A percentile compares a stretch with the other conserved stretches of the same genome.
These are phyloP conservation scores for Amauroascus verrucosus DNA, from an alignment of 2,329 filamentous ascomycete genomes.

Conservation along the genomic window DNA sequence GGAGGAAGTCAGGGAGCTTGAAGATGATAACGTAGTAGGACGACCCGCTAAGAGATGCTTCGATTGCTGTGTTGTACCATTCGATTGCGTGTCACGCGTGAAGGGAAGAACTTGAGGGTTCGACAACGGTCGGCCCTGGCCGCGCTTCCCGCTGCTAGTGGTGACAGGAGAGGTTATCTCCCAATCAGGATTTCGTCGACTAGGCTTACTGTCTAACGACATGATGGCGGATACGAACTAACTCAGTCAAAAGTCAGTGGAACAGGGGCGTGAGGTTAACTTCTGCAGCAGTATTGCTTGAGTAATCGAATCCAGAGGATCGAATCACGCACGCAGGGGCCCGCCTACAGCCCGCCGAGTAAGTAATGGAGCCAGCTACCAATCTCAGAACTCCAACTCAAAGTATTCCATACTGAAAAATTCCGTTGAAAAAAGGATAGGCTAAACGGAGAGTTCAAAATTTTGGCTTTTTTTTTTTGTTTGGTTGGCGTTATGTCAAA, in stretches of 20 bases:
- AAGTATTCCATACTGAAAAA: not conserved
- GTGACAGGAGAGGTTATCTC: conserved; percentile 5
- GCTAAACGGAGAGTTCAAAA: not conserved
- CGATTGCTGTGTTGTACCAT: conserved; percentile 7
- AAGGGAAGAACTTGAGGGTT: conserved; percentile 2
- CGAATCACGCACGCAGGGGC: conserved; percentile 9
- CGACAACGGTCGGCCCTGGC: not conserved
- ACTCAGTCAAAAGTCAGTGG: not conserved
- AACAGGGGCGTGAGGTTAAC: not conserved
- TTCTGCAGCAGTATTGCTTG: not conserved
- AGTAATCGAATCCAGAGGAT: conserved; percentile 8
- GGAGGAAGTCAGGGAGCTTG: conserved; percentile 39
- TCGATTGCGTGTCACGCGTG: conserved; percentile 10
- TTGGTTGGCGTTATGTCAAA: not conserved
- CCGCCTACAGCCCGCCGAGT: conserved; percentile 5
- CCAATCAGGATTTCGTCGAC: conserved; percentile 7
- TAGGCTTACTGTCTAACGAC: conserved; percentile 1
- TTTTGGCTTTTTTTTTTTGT: conserved; percentile 1
- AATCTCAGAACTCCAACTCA: not conserved
- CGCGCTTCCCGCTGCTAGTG: conserved; percentile 4
- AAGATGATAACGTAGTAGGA: conserved; percentile 25
- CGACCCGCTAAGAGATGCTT: conserved; percentile 4
- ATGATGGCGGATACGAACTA: conserved; percentile 6
- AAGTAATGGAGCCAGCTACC: not conserved
- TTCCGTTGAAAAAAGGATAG: not conserved